Conservation (phyloP, 139 green algal genomes). For the Nannochloris sp. region DNA sequence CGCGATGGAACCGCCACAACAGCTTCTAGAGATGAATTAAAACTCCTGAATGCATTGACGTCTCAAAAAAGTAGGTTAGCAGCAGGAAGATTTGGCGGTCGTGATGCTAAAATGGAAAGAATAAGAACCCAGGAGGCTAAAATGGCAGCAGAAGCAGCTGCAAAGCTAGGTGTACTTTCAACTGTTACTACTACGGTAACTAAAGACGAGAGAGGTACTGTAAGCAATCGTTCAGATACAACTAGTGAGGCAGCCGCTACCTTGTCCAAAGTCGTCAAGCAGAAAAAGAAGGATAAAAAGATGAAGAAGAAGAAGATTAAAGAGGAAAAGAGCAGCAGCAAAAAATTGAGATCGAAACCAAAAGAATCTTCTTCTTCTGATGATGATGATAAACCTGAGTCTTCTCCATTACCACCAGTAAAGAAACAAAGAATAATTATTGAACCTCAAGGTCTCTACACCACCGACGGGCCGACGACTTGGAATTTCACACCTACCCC, state of each 20-base stretch:
- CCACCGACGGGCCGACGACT: constrained; percentile 28
- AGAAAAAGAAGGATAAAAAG: constrained; percentile 1
- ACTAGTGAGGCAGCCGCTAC: constrained; percentile 19
- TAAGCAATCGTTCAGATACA: constrained; percentile 16
- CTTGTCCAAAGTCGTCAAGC: background rate
- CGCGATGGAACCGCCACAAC: constrained; percentile 53
- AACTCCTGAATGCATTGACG: constrained; percentile 54
- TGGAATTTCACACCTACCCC: constrained; percentile 18
- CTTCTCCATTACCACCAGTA: background rate
- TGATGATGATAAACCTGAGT: constrained; percentile 6
- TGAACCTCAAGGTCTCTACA: constrained; percentile 6
- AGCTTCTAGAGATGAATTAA: constrained; percentile 48
- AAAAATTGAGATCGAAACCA: background rate
- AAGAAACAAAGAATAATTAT: constrained; percentile 18
- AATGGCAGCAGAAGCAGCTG: background rate
- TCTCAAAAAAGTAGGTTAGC: constrained; percentile 25
- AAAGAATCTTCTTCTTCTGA: too few relatives aligned
- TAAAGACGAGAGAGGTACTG: background rate
- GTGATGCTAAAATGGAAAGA: constrained; percentile 72
- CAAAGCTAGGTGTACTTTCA: constrained; percentile 11
- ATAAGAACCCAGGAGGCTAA: constrained; percentile 51
- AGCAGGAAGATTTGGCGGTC: constrained; percentile 53
- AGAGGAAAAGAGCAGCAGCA: background rate
- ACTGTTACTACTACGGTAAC: too few relatives aligned
- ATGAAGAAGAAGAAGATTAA: constrained; percentile 8